Base-by-base conservation (phyloP, 192 early-diverging fungal genomes). In the Spinellus fusiger region DNA sequence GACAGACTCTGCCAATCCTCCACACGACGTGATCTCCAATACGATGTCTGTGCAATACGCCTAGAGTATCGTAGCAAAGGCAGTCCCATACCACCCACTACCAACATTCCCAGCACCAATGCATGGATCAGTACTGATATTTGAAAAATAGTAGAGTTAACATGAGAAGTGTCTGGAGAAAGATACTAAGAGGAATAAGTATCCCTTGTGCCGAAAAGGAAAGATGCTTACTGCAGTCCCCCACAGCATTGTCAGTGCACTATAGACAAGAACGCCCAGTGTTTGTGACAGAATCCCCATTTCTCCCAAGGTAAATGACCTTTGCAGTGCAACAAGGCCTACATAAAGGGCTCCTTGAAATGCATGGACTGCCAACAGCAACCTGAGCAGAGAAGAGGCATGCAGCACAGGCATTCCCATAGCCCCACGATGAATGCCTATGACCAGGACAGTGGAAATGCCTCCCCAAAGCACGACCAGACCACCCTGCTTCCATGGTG, bases 231-330 rank as follows among this genome's bases (percentile, higher is more conserved):
- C 61, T 73, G 81, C 77, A 54, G 75, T 68, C 8, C 56, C 65
- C 16, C 71, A 40, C 5, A 77, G 62, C 32, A 61, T 69, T 46
- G 78, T 57, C 26, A 74, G 35, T 16, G 77, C 77, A 47, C 77
- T 79, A 25, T 78, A 31, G 0, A 74, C 66, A 20, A 89, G 62
- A 4, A 87, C 58, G 1, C 82, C 76, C 10, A 85, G 49, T 0
- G 76, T 73, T 63, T 87, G 81, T 3, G 81, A 69, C 13, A 90
- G 53, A 13, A 89, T 64, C 25, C 79, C 75, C 66, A 86, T 66
- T 62, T 90, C 88, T 10, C 86, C 85, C 52, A 85, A 74, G 0
- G 86, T 87, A 68, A 90, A 87, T 31, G 79, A 82, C 7, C 69
- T 68, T 22, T 77, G 56, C 0, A 68, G 49, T 4, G 58, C 51